Base-by-base conservation (phyloP, 1,284 basidiomycete species). In the Tilletia horrida region DNA sequence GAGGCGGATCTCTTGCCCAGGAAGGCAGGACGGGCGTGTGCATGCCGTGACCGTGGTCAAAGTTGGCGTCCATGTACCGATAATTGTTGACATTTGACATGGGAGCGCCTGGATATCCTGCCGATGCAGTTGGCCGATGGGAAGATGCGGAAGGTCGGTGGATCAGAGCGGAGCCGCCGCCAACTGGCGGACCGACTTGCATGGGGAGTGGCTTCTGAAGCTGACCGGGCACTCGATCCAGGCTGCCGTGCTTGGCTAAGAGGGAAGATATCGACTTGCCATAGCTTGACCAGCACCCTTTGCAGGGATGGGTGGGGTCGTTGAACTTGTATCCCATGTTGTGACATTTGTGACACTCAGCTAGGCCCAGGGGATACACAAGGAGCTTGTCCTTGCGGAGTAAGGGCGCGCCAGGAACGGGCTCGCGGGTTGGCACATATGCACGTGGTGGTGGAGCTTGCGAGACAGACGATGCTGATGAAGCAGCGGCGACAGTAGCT, bases 301-400 rank as follows among this genome's bases (percentile, higher is more conserved):
- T 69, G 62, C 70, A 70, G 40, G 73, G 71, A 42, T 75, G 68
- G 63, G 64, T 70, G 35, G 73, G 73, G 44, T 75, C 73, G 16
- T 66, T 67, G n/a, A 71, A 70, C 50, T 73, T 75, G 69, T 73
- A 75, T 18, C 73, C 73, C 6, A 71, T 75, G 18, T 73, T 70
- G 47, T 73, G 63, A 44, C 73, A 75, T 61, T 75, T 75, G 27
- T 69, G 66, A 61, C 73, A 75, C 7, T 71, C 73, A 3, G 63
- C 57, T 71, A 71, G 70, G 61, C 67, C 66, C 29, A 63, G 64
- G 2, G 73, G 73, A 14, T 73, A 75, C 25, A 75, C 68, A 59
- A 75, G 68, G 2, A 75, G 62, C 47, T 73, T 75, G 35, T 71
- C 71, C 27, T 73, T 73, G 21, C 71, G 65, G 29, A 75, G 52